phyloP scores from a whole-genome alignment of 768 basidiomycete species.

The Dendrothele bispora region DNA sequence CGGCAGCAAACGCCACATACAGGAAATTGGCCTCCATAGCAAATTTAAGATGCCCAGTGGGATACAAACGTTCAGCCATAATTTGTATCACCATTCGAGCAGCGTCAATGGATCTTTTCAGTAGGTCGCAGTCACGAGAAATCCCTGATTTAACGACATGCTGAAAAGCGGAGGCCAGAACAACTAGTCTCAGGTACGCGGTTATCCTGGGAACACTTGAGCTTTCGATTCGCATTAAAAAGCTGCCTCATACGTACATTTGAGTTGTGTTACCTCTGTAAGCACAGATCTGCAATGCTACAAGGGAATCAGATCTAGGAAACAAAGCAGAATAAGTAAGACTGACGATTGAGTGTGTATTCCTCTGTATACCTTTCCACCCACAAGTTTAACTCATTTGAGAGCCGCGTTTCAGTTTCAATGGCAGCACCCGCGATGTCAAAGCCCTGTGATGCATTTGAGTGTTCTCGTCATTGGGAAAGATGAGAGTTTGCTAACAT shows the following conservation, averaged over 20 bases:
- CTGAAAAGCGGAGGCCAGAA: conserved; percentile 57
- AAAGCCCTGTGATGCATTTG: conserved; percentile 25
- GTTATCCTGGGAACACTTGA: conserved; percentile 37
- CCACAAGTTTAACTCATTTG: conserved; percentile 39
- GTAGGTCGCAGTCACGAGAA: conserved; percentile 39
- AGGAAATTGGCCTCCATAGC: conserved; percentile 55
- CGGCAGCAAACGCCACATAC: conserved; percentile 57
- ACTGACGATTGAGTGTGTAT: conserved; percentile 34
- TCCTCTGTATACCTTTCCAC: conserved; percentile 40
- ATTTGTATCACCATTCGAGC: conserved; percentile 60
- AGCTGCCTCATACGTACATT: conserved; percentile 28
- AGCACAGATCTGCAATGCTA: conserved; percentile 42
- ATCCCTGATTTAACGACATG: conserved; percentile 39
- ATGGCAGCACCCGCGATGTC: conserved; percentile 35
- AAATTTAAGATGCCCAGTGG: conserved; percentile 54
- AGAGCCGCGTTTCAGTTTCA: conserved; percentile 36
- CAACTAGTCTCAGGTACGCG: conserved; percentile 56
- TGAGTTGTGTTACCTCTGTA: conserved; percentile 46
- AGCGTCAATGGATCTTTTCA: conserved; percentile 49
- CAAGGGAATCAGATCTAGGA: neutral
- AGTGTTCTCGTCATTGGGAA: neutral
- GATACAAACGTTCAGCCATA: conserved; percentile 49
- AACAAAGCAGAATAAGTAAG: neutral
- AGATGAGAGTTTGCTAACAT: neutral
- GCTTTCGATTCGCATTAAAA: conserved; percentile 15